Evolutionary conservation across 1,139 yeast species (phyloP).

Genomic region (Taiozyma onychis): DNA sequence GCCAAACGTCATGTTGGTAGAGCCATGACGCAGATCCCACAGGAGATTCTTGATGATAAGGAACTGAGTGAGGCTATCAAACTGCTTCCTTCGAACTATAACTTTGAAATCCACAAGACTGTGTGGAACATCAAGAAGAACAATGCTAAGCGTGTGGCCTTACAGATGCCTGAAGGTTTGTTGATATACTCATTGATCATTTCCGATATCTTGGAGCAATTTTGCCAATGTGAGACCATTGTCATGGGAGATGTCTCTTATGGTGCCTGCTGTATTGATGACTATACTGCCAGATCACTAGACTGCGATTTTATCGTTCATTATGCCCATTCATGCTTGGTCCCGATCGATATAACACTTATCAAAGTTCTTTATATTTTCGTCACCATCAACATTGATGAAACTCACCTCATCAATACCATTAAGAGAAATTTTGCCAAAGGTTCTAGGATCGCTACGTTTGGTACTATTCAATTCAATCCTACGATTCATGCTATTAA

Average conservation of each 20-base stretch:
- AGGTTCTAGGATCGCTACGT: constrained; percentile 66
- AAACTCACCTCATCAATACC: constrained; percentile 73
- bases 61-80: constrained; percentile 78
- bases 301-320: constrained; percentile 95
- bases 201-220: constrained; percentile 87
- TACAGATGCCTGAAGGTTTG: constrained; percentile 97
- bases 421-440: constrained; percentile 60
- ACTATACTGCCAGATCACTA: constrained; percentile 84
- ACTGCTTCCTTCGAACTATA: constrained; percentile 82
- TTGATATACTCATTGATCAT: constrained; percentile 81
- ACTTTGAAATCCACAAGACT: constrained; percentile 93
- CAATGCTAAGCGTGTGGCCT: constrained; percentile 72
- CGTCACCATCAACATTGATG: constrained; percentile 89
- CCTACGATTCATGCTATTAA: constrained; percentile 84
- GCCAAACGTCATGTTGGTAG: constrained; percentile 35
- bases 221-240: constrained; percentile 78
- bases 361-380: constrained; percentile 92
- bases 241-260: constrained; percentile 99
- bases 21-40: constrained; percentile 85
- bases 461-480: constrained; percentile 95
- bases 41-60: constrained; percentile 70
- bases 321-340: constrained; percentile 95
- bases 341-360: constrained; percentile 86
- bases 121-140: constrained; percentile 84
- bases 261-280: constrained; percentile 99